Evolutionary conservation across 176 grass and related monocot species (phyloP).

Genomic region (Lolium rigidum): DNA sequence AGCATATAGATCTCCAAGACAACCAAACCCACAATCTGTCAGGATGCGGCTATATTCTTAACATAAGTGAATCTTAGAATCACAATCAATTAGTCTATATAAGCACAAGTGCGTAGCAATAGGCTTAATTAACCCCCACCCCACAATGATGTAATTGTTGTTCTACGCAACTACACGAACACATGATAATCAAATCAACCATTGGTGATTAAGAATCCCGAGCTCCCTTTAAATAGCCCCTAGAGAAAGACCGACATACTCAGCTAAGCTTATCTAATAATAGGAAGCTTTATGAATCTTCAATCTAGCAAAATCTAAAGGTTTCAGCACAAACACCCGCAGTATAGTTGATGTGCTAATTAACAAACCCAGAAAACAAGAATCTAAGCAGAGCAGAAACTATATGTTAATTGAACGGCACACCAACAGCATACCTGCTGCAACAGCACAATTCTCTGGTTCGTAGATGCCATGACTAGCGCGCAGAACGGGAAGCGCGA

Average conservation of each 20-base stretch:
- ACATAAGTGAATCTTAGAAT: not conserved
- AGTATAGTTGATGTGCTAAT: not conserved
- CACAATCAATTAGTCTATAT: not conserved
- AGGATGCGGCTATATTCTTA: not conserved
- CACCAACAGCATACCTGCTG: slow-evolving; percentile 72
- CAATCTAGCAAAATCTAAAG: not conserved
- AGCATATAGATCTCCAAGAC: slow-evolving; percentile 30
- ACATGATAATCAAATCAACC: not conserved
- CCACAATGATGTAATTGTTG: not conserved
- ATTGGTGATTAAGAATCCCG: not conserved
- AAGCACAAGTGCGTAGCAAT: slow-evolving; percentile 1
- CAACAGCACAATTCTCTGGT: slow-evolving; percentile 84
- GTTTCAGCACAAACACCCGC: slow-evolving; percentile 17
- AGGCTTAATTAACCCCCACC: slow-evolving; percentile 3
- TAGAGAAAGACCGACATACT: not conserved
- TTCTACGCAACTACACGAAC: not conserved
- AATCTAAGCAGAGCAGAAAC: not conserved
- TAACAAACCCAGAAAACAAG: not conserved
- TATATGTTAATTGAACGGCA: not conserved
- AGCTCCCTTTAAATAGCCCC: not conserved
- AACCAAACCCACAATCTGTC: slow-evolving; percentile 3
- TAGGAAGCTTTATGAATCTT: not conserved
- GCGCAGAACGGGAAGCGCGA: slow-evolving; percentile 95
- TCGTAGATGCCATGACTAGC: slow-evolving; percentile 73
- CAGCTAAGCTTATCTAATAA: slow-evolving; percentile 15